Conservation (phyloP, 805 yeast species). For the Metschnikowia picachoensis region DNA sequence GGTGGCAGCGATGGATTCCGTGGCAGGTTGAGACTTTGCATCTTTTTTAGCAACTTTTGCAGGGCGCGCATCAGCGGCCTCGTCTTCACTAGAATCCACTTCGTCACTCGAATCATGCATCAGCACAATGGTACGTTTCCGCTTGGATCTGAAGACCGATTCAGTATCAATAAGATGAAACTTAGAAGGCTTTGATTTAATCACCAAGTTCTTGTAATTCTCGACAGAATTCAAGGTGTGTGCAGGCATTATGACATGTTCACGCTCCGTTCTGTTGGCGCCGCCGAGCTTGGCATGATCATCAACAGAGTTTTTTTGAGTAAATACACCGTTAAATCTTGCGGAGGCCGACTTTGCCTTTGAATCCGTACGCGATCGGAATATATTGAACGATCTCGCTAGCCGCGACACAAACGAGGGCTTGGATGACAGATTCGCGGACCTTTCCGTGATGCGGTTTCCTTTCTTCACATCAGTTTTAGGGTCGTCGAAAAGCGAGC, state of each 20-base stretch:
- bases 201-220: conserved; percentile 32
- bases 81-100: conserved; percentile 23
- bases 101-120: conserved; percentile 4
- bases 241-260: background rate
- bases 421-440: conserved; percentile 14
- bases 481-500: conserved; percentile 19
- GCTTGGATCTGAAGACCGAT: conserved; percentile 34
- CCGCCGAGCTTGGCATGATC: conserved; percentile 1
- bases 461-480: conserved; percentile 17
- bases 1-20: background rate
- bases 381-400: conserved; percentile 33
- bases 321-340: conserved; percentile 30
- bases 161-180: conserved; percentile 42
- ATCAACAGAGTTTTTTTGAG: conserved; percentile 23
- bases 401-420: conserved; percentile 29
- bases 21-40: background rate
- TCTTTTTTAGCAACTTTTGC: background rate
- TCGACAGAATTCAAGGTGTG: conserved; percentile 11
- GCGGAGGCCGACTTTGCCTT: conserved; percentile 7
- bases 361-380: conserved; percentile 20
- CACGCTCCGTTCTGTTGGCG: too few species aligned
- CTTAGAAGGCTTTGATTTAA: conserved; percentile 38
- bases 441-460: conserved; percentile 14
- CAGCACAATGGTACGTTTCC: conserved; percentile 25
- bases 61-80: background rate